Evolutionary conservation across 805 yeast genomes (phyloP), one percentile per base, ranked within the genome.

Genomic region (Spathaspora passalidarum): DNA sequence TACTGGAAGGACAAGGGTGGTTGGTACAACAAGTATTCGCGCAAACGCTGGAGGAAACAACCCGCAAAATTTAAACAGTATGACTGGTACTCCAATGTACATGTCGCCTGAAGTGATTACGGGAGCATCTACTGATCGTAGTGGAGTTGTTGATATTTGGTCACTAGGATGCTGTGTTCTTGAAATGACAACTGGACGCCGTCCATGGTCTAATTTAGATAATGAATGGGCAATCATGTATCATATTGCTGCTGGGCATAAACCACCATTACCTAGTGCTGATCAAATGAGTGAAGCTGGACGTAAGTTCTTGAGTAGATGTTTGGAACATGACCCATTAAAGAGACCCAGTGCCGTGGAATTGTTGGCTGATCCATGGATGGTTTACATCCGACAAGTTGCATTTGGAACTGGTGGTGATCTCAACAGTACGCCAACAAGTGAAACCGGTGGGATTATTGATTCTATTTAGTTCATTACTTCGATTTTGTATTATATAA

Each of bases 151-250:
- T 40, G 99, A 94, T 67, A 87, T 94, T 26, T 94, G 99, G 99
- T 89, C 99, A 0, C 71, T 92, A 36, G 99, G 99, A 3, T 94
- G 99, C 65, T 92, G 96, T 65, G 86, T 94, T 2, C 64, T 92
- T 39, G 98, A 94, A 62, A 94, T 94, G 98, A 88, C 92, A 1
- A 91, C 98, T 0, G 99, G 99, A 11, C 75, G 90, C 53, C 75
- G 96, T 48, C 99, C 99, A 5, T 94, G 99, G 99, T 86, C 95
- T 13, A 87, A 89, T 63, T 72, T 90, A 49, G 99, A 94, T 59
- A 94, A 94, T 60, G 98, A 92, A 61, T 94, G 95, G 95, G 97
- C 98, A 1, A 88, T 94, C 43, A 92, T 94, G 98, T 94, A 91
- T 60, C 97, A 89, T 62, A 94, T 94, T 59, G 98, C 97, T 0